Evolutionary conservation across 306 rosid species (phyloP).

Genomic region (Pterocarpus macrocarpus): DNA sequence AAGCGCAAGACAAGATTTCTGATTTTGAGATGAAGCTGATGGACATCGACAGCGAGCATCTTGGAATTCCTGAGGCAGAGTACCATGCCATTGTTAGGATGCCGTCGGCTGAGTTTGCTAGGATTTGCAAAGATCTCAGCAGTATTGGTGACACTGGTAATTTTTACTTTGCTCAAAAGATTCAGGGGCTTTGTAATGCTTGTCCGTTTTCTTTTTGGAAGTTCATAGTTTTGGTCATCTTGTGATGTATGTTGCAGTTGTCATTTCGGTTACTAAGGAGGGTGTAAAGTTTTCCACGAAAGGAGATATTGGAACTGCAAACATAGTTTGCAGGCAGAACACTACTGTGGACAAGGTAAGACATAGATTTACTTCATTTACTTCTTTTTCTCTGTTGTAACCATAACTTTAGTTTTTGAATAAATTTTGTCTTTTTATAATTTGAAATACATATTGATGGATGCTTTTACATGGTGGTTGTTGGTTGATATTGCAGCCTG

Average conservation of each 20-base stretch:
- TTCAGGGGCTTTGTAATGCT: background rate
- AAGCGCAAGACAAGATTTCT: constrained; percentile 83
- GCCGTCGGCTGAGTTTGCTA: constrained; percentile 91
- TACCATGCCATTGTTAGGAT: constrained; percentile 92
- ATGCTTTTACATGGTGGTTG: background rate
- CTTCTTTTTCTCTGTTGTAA: background rate
- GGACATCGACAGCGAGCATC: constrained; percentile 98
- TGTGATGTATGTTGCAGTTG: constrained; percentile 65
- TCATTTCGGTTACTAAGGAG: constrained; percentile 90
- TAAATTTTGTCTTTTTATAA: background rate
- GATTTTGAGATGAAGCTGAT: constrained; percentile 98
- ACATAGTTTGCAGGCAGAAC: constrained; percentile 94
- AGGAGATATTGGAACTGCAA: constrained; percentile 94
- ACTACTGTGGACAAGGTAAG: constrained; percentile 90
- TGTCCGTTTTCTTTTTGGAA: background rate
- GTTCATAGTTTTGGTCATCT: background rate
- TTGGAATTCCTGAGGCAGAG: constrained; percentile 95
- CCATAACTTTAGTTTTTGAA: background rate
- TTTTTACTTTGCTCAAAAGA: background rate
- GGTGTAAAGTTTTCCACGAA: constrained; percentile 96
- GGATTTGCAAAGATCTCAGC: constrained; percentile 91
- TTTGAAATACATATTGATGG: background rate
- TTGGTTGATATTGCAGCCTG: constrained; percentile 59
- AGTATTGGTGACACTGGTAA: constrained; percentile 97
- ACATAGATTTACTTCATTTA: background rate